Percentiles rank a stretch among this genome's conserved stretches.
Conservation (phyloP, 164 flowering plant species). For the Akebia trifoliata region DNA sequence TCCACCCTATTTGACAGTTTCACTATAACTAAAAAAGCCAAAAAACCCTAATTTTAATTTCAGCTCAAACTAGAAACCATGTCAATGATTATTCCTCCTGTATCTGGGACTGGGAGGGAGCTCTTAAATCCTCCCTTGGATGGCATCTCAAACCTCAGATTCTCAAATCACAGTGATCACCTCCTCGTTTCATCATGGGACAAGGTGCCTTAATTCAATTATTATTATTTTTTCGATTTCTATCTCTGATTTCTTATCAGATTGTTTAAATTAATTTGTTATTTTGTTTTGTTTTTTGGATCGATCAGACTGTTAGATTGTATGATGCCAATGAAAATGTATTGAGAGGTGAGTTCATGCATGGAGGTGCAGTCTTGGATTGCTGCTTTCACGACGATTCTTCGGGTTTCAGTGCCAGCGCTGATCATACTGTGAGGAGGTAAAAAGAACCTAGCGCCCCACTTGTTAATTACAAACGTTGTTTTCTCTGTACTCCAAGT, state of each 20-base stretch:
- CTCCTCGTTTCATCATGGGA: slow-evolving; percentile 99
- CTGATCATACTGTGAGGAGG: slow-evolving; percentile 88
- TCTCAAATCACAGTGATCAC: slow-evolving; percentile 91
- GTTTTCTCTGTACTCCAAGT: no score
- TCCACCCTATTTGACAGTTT: no score
- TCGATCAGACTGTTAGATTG: slow-evolving; percentile 65
- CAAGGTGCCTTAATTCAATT: slow-evolving; percentile 31
- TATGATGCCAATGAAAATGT: slow-evolving; percentile 82
- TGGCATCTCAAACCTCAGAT: slow-evolving; percentile 87
- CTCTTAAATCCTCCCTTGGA: slow-evolving; percentile 82
- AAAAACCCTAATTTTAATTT: not conserved
- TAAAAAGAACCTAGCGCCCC: slow-evolving; percentile 7
- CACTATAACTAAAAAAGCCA: no score
- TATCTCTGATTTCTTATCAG: no score
- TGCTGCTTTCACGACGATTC: slow-evolving; percentile 99
- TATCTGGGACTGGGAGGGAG: slow-evolving; percentile 52
- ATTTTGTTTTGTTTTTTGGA: not conserved
- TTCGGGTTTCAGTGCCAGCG: slow-evolving; percentile 83
- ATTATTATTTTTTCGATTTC: not conserved
- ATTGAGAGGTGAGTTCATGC: slow-evolving; percentile 87
- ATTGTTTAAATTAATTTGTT: not conserved
- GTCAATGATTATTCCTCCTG: slow-evolving; percentile 46
- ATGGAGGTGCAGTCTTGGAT: slow-evolving; percentile 82
- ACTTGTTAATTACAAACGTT: no score
- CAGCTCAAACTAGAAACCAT: slow-evolving; percentile 13